A percentile compares a stretch with the other conserved stretches of the same genome.
These are phyloP conservation scores for Gossypium arboreum DNA, from an alignment of 345 rosid genomes.

Conservation along the genomic window DNA sequence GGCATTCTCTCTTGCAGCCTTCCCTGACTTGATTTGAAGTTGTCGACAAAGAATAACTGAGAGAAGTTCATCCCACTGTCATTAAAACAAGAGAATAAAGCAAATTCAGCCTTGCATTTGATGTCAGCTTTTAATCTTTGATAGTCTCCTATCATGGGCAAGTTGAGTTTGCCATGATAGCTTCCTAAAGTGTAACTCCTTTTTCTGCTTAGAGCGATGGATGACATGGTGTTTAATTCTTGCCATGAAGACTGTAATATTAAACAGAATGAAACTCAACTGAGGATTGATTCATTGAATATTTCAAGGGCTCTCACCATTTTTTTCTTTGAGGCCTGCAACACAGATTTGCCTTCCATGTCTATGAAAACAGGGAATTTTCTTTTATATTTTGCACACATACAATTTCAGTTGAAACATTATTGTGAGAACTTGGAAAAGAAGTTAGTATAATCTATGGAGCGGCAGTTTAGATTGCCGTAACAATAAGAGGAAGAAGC, in stretches of 20 bases:
- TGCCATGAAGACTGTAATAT: neutral
- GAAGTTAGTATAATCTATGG: no score
- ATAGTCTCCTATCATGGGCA: neutral
- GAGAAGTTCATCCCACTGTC: neutral
- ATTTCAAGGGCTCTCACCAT: neutral
- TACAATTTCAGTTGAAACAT: no score
- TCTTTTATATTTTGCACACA: no score
- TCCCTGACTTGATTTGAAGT: slow-evolving; percentile 90
- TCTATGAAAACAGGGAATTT: no score
- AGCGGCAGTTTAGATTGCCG: neutral
- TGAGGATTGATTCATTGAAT: neutral
- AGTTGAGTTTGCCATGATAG: slow-evolving; percentile 13
- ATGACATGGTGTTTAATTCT: neutral
- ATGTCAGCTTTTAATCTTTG: slow-evolving; percentile 9
- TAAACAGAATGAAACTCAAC: neutral
- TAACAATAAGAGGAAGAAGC: no score
- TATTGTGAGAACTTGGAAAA: no score
- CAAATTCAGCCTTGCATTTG: neutral
- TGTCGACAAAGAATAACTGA: slow-evolving; percentile 33
- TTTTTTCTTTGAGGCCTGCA: no score
- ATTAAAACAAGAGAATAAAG: neutral
- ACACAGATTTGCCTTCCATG: no score
- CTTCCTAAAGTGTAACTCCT: neutral
- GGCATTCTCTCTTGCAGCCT: slow-evolving; percentile 97
- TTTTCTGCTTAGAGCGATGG: neutral